A percentile compares a stretch with the other conserved stretches of the same genome.
Conservation (phyloP, 257 asterid species). For the Gentiana straminea region DNA sequence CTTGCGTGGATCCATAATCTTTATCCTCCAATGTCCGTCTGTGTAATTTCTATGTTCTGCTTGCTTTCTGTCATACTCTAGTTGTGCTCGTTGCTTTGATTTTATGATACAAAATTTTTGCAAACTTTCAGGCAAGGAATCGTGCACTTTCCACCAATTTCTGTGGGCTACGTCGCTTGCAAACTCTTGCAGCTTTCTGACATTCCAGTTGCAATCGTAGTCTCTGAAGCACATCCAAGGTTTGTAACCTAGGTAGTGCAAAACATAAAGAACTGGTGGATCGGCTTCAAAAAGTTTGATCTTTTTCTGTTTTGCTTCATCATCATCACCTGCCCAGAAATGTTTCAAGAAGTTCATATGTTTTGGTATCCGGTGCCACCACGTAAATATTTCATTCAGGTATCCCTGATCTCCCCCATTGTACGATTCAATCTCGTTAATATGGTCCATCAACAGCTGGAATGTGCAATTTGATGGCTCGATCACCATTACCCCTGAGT, state of each 20-base stretch:
- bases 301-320: constrained; percentile 38
- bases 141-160: constrained; percentile 85
- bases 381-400: constrained; percentile 62
- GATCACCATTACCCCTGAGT: constrained; percentile 79
- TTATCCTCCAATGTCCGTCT: constrained; percentile 62
- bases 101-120: constrained; percentile 42
- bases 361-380: constrained; percentile 87
- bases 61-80: constrained; percentile 68
- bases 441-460: constrained; percentile 61
- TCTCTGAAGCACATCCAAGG: constrained; percentile 84
- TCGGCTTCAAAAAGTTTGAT: constrained; percentile 44
- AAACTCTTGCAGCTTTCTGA: constrained; percentile 56
- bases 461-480: constrained; percentile 82
- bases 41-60: constrained; percentile 39
- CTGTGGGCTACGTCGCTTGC: constrained; percentile 71
- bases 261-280: constrained; percentile 58
- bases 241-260: constrained; percentile 68
- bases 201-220: constrained; percentile 83
- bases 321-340: constrained; percentile 83
- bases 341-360: constrained; percentile 73
- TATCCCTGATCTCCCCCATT: constrained; percentile 90
- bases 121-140: constrained; percentile 41
- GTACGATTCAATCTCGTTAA: constrained; percentile 62
- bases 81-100: constrained; percentile 67
- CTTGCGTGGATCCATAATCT: constrained; percentile 34